Conservation (phyloP, 345 rosid species). For the Arabis alpina region DNA sequence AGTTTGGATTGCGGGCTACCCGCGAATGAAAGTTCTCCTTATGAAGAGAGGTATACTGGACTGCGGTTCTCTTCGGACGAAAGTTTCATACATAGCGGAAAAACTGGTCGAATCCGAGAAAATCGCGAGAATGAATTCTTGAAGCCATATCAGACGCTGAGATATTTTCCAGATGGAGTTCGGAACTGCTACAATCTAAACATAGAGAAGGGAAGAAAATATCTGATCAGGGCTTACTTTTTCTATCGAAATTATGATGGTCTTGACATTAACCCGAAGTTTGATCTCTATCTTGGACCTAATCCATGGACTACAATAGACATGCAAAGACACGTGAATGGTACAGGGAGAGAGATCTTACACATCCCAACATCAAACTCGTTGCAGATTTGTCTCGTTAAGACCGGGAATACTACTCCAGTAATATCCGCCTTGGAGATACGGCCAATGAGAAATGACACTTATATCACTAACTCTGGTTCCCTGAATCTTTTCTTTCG, state of each 20-base stretch:
- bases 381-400: conserved; percentile 43
- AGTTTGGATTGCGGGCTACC: conserved; percentile 51
- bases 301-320: conserved; percentile 36
- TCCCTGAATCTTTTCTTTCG: background rate
- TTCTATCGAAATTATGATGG: conserved; percentile 51
- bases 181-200: conserved; percentile 49
- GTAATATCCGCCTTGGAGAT: conserved; percentile 16
- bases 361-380: conserved; percentile 31
- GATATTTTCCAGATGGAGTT: conserved; percentile 48
- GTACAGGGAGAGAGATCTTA: background rate
- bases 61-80: conserved; percentile 29
- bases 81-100: conserved; percentile 36
- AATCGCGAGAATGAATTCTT: too few relatives aligned
- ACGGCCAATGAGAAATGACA: conserved; percentile 19
- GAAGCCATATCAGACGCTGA: conserved; percentile 4
- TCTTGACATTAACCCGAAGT: background rate
- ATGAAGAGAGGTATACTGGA: background rate
- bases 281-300: conserved; percentile 39
- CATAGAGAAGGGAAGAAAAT: conserved; percentile 35
- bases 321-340: background rate
- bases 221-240: conserved; percentile 47
- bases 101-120: background rate
- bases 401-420: conserved; percentile 26
- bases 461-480: conserved; percentile 23
- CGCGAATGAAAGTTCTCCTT: background rate